Evolutionary conservation across 1,284 basidiomycete genomes (phyloP), one percentile per base, ranked within the genome.

Genomic region (Microbotryum intermedium): DNA sequence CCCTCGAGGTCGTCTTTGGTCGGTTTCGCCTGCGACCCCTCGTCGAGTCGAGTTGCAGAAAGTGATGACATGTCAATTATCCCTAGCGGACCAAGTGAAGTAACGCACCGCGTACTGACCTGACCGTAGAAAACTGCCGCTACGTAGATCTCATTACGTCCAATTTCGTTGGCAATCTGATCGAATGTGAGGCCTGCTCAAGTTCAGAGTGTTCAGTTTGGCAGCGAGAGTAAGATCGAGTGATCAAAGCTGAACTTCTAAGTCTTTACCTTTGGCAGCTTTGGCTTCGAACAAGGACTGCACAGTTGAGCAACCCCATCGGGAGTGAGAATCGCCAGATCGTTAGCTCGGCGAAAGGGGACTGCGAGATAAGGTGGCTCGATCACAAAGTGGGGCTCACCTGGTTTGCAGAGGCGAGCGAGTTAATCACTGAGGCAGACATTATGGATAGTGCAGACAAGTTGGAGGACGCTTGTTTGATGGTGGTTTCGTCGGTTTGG

Each of bases 101-200:
- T 13, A n/a, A 21, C 1, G 8, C 4, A 13, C 20, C 20, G 11
- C n/a, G 16, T 13, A 21, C 60, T 53, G 16, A 42, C 53, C 47
- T 90, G 88, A 9, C 86, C 89, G 69, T 89, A 91, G 76, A 92
- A 89, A 46, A 86, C 80, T 1, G 88, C 83, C 2, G 89, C 89
- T n/a, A 89, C 81, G 87, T 87, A 93, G 44, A 91, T 81, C 74
- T 93, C 89, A 69, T 88, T 86, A 70, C 81, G 83, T n/a, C 80
- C 82, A 60, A 91, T 79, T 16, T 78, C 77, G 61, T 84, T 78
- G 6, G 81, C 86, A 65, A 91, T 83, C 51, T 82, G 76, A 52
- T 83, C 86, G 66, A 90, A 91, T 16, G 84, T 84, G 62, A 87
- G 70, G 21, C 83, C 86, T 84, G 68, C 28, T 59, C n/a, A 42